Conservation (phyloP, 2,329 filamentous ascomycete genomes). For the Aspergillus brunneoviolaceus region DNA sequence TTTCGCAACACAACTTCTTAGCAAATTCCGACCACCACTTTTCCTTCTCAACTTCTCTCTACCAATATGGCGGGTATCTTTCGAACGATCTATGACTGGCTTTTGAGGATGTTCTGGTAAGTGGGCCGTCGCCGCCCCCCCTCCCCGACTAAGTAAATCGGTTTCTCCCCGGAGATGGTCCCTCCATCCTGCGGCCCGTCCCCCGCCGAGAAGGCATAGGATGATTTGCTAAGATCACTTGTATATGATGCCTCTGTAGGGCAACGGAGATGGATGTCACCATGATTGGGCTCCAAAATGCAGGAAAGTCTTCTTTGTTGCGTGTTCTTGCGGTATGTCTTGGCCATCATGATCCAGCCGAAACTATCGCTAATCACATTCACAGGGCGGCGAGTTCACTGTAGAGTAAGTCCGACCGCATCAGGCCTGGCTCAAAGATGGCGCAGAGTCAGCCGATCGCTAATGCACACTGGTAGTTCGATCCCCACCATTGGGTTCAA, state of each 20-base stretch:
- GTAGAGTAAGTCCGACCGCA: slow-evolving; percentile 74
- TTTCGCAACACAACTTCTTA: background rate
- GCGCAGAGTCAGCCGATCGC: slow-evolving; percentile 13
- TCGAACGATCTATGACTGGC: slow-evolving; percentile 95
- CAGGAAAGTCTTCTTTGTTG: slow-evolving; percentile 93
- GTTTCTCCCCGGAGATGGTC: slow-evolving; percentile 27
- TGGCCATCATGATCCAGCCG: background rate
- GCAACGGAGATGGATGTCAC: slow-evolving; percentile 99
- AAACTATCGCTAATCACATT: slow-evolving; percentile 15
- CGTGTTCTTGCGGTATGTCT: slow-evolving; percentile 86
- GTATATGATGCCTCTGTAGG: slow-evolving; percentile 54
- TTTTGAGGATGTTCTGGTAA: slow-evolving; percentile 96
- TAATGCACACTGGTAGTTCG: slow-evolving; percentile 61
- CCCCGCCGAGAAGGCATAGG: slow-evolving; percentile 29
- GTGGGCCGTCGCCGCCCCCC: slow-evolving; percentile 35
- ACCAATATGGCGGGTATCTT: slow-evolving; percentile 83
- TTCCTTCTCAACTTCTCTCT: slow-evolving; percentile 8
- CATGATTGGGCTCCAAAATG: slow-evolving; percentile 97
- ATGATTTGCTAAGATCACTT: slow-evolving; percentile 22
- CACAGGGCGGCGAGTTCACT: slow-evolving; percentile 94
- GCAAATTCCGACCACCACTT: slow-evolving; percentile 5
- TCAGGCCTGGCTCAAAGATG: slow-evolving; percentile 9
- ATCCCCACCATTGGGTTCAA: slow-evolving; percentile 99
- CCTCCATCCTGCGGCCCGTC: slow-evolving; percentile 29
- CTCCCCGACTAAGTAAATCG: slow-evolving; percentile 14